Base-by-base conservation (phyloP, 768 basidiomycete species). In the Lactarius pseudohatsudake region DNA sequence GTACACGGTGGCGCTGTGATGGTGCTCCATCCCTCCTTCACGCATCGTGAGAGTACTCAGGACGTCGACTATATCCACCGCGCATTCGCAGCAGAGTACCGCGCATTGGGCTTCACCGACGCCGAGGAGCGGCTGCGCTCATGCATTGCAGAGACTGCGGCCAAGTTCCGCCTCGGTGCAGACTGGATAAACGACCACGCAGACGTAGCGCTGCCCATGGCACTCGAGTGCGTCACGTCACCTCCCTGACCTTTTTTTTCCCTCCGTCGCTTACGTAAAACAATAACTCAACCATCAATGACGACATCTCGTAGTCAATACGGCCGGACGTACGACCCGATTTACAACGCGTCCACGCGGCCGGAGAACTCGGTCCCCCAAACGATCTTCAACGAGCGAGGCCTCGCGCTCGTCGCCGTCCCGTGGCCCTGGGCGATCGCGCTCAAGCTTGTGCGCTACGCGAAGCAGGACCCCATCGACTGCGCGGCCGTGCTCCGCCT, bases 171-270 rank as follows among this genome's bases (percentile, higher is more conserved):
- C 3, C 79, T 83, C 58, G 88, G 89, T 28, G 76, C 77, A 62
- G 89, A 90, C 73, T 91, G 89, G 89, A 89, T 91, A 89, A 90
- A 90, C 64, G 82, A 85, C 4, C 86, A 89, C 69, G 86, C 89
- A 0, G 89, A 91, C 68, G 80, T 89, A 16, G 86, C 89, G 2
- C 78, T 91, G 57, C 89, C 89, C 18, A 82, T 86, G 81, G 83
- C 85, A 22, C 74, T 76, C 66, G 85, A 87, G 86, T 89, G 72
- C 75, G 87, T 81, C 61, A 58, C 45, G 30, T 62, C 5, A 4
- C 61, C 55, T 26, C 26, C 26, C 26, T 26, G 11, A 40, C 15
- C 1, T 34, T 34, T 34, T 36, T 45, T 47, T 34, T 18, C 30
- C 45, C 40, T 34, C 45, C 56, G 20, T 34, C 26, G 38, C 16